Conservation (phyloP, 1,284 basidiomycete genomes). For the Cryptococcus sp. region DNA sequence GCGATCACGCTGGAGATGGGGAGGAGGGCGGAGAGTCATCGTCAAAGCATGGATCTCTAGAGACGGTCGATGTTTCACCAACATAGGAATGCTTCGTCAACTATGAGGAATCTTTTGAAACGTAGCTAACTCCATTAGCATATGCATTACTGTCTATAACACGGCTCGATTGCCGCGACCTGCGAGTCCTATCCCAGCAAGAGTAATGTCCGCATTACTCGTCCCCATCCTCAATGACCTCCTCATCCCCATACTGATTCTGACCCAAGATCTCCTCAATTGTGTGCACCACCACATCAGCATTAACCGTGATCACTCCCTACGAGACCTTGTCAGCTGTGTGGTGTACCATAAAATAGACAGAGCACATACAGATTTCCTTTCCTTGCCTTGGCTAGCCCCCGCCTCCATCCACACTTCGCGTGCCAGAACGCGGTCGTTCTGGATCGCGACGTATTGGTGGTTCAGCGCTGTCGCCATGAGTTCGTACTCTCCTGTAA, state of each 20-base stretch:
- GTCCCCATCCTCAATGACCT: not conserved
- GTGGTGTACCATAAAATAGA: not conserved
- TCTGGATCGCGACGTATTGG: conserved; percentile 32
- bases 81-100: too few relatives aligned
- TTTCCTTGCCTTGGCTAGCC: conserved; percentile 7
- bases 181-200: too few relatives aligned
- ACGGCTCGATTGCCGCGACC: too few relatives aligned
- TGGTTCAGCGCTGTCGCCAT: conserved; percentile 33
- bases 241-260: too few relatives aligned
- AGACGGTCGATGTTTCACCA: too few relatives aligned
- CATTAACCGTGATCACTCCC: conserved; percentile 21
- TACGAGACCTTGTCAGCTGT: not conserved
- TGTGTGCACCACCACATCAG: conserved; percentile 14
- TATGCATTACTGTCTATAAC: too few relatives aligned
- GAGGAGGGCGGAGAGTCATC: too few relatives aligned
- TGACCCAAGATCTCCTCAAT: conserved; percentile 7
- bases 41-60: too few relatives aligned
- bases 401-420: conserved; percentile 23
- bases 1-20: too few relatives aligned
- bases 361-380: conserved; percentile 10
- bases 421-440: conserved; percentile 24
- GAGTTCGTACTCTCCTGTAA: conserved; percentile 33
- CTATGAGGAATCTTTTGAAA: too few relatives aligned
- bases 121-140: too few relatives aligned
- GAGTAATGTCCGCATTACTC: too few relatives aligned